Evolutionary conservation across 192 early-diverging fungal genomes (phyloP).

Genomic region (Podila epicladia): DNA sequence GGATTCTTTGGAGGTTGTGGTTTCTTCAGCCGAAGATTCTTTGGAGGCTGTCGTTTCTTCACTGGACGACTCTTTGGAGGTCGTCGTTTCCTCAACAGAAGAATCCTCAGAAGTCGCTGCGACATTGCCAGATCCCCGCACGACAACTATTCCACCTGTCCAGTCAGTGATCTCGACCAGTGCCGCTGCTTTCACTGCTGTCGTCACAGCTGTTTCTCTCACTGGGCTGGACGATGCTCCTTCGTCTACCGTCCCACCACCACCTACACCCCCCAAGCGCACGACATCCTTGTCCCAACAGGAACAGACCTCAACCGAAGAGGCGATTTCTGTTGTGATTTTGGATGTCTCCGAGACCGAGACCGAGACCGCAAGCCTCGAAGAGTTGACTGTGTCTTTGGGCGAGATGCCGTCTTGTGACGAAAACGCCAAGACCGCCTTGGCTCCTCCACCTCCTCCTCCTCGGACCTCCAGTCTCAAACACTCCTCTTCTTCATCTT

Average conservation of each 20-base stretch:
- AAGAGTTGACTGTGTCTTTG: background rate
- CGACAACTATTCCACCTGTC: background rate
- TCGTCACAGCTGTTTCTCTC: background rate
- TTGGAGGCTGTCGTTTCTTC: too few relatives aligned
- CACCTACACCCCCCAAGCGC: slow-evolving; percentile 1
- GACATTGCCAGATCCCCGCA: background rate
- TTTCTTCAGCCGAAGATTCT: too few relatives aligned
- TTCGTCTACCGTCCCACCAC: background rate
- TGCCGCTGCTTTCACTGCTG: background rate
- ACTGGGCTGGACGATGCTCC: background rate
- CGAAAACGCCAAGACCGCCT: background rate
- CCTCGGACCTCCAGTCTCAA: slow-evolving; percentile 8
- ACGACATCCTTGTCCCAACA: background rate
- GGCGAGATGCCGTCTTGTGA: background rate
- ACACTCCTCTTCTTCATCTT: slow-evolving; percentile 7
- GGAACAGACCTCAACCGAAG: background rate
- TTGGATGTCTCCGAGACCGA: background rate
- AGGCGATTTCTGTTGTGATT: background rate
- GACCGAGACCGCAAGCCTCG: background rate
- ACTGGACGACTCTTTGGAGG: too few relatives aligned
- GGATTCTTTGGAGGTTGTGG: too few relatives aligned
- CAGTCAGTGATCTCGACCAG: slow-evolving; percentile 3
- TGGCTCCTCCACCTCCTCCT: background rate
- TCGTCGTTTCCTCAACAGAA: too few relatives aligned
- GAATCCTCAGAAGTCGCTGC: too few relatives aligned